These are phyloP conservation scores for Ricinus communis DNA, from an alignment of 345 rosid genomes.

Conservation along the genomic window DNA sequence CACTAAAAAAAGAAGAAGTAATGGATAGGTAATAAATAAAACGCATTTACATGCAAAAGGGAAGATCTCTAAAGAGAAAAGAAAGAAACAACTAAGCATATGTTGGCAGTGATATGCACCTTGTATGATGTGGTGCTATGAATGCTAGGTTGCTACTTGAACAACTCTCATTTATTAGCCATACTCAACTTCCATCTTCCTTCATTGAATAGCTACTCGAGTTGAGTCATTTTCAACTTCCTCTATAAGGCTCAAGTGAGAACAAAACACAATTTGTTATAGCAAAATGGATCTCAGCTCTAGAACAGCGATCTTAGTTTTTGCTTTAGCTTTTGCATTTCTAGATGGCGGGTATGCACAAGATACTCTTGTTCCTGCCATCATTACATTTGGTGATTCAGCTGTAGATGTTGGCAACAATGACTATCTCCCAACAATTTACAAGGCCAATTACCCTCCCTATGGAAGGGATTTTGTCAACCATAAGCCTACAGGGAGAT, in stretches of 20 bases:
- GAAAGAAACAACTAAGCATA: not conserved
- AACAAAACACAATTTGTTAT: not conserved
- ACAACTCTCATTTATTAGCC: slow-evolving; percentile 39
- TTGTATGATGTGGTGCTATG: not conserved
- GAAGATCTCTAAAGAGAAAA: not conserved
- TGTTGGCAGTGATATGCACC: not conserved
- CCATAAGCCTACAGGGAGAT: slow-evolving; percentile 79
- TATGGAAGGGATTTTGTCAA: slow-evolving; percentile 78
- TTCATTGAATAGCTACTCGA: not conserved
- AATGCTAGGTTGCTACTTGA: slow-evolving; percentile 26
- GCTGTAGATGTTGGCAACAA: slow-evolving; percentile 94
- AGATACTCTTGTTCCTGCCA: slow-evolving; percentile 65
- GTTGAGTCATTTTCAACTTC: not conserved
- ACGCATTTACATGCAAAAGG: not conserved
- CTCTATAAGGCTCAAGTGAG: slow-evolving; percentile 23
- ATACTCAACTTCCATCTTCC: slow-evolving; percentile 42
- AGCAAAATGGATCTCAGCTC: slow-evolving; percentile 14
- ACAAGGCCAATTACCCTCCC: slow-evolving; percentile 87
- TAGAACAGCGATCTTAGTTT: not conserved
- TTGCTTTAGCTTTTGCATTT: slow-evolving; percentile 4
- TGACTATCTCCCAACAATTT: slow-evolving; percentile 72
- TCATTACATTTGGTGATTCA: slow-evolving; percentile 81
- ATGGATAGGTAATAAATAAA: not conserved
- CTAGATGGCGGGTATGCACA: slow-evolving; percentile 26
- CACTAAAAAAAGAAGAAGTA: too few species aligned